Evolutionary conservation across 2,329 filamentous ascomycete genomes (phyloP).

Genomic region (Xylariales sp.): DNA sequence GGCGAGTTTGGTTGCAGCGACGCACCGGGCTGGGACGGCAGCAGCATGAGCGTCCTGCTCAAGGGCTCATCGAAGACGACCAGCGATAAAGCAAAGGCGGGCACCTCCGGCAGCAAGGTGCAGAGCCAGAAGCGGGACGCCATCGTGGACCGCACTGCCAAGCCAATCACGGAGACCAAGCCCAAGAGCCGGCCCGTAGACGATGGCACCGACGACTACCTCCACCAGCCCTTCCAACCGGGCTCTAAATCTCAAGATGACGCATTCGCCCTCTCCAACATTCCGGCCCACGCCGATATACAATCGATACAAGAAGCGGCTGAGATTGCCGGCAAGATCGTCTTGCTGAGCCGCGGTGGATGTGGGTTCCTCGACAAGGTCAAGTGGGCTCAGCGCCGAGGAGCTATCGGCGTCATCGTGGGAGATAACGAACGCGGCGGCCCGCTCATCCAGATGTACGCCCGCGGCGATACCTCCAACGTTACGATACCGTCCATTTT

Average conservation of each 20-base stretch:
- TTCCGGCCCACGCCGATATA: conserved; percentile 78
- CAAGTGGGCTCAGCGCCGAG: conserved; percentile 91
- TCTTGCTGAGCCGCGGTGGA: conserved; percentile 84
- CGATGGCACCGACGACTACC: conserved; percentile 82
- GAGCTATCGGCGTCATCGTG: conserved; percentile 85
- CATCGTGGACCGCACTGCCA: conserved; percentile 20
- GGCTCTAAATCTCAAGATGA: conserved; percentile 28
- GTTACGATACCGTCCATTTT: conserved; percentile 92
- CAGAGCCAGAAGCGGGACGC: conserved; percentile 31
- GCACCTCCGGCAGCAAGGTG: conserved; percentile 21
- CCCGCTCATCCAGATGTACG: conserved; percentile 94
- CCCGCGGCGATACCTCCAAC: conserved; percentile 92
- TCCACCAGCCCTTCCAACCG: conserved; percentile 51
- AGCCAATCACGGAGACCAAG: conserved; percentile 20
- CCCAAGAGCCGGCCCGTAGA: conserved; percentile 35
- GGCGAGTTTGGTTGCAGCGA: conserved; percentile 95
- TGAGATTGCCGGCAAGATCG: conserved; percentile 90
- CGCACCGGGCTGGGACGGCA: conserved; percentile 80
- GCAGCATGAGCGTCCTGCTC: conserved; percentile 40
- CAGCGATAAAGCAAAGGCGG: conserved; percentile 20
- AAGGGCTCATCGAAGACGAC: conserved; percentile 34
- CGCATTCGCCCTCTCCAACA: conserved; percentile 25
- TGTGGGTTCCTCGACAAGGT: conserved; percentile 97
- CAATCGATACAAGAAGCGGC: conserved; percentile 87
- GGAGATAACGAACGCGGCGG: conserved; percentile 90